These are phyloP conservation scores for Macadamia integrifolia DNA, from an alignment of 164 flowering plant species.

Conservation along the genomic window DNA sequence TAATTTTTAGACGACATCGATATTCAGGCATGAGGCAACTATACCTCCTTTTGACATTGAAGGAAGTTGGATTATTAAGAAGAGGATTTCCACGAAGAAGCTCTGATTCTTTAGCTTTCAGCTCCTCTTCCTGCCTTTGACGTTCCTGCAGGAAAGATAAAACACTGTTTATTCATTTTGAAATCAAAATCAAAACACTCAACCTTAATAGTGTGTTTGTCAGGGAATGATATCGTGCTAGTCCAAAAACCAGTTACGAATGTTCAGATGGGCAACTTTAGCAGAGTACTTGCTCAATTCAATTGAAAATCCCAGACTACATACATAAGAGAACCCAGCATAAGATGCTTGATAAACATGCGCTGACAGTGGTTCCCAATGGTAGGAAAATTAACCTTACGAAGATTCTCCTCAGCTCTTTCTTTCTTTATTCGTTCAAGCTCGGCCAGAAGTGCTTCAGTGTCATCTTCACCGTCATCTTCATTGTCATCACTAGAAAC, in stretches of 20 bases:
- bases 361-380: not conserved
- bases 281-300: not conserved
- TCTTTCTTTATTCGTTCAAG: constrained; percentile 89
- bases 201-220: not conserved
- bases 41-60: constrained; percentile 82
- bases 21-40: constrained; percentile 4
- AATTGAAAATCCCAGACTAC: not conserved
- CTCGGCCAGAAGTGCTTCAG: constrained; percentile 87
- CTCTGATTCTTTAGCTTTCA: constrained; percentile 82
- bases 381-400: constrained; percentile 38
- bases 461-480: constrained; percentile 83
- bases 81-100: constrained; percentile 84
- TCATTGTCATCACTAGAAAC: constrained; percentile 40
- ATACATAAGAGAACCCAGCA: not conserved
- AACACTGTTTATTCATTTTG: not conserved
- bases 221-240: not conserved
- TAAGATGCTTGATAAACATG: not conserved
- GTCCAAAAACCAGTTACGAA: not conserved
- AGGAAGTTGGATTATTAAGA: constrained; percentile 56
- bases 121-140: constrained; percentile 69
- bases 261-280: too few relatives aligned
- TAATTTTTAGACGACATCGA: not conserved
- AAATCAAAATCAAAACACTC: not conserved
- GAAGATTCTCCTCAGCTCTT: constrained; percentile 79
- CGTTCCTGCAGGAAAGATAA: constrained; percentile 50